phyloP scores from a whole-genome alignment of 2,329 filamentous ascomycete species.

The Pezicula radicicola region DNA sequence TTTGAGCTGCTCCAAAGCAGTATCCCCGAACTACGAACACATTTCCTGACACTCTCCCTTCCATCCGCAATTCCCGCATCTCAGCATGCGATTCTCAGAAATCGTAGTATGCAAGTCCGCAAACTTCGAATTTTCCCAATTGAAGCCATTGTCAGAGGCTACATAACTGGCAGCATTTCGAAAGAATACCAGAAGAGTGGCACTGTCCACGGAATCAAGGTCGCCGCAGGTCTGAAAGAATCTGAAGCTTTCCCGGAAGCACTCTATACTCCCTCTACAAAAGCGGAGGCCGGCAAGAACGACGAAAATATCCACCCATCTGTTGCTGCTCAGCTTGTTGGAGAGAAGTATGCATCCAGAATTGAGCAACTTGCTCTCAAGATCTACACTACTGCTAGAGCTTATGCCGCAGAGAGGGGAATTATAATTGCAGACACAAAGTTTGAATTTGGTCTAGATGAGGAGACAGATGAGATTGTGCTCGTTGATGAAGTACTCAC shows the following conservation, averaged over 20 bases:
- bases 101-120: slow-evolving; percentile 64
- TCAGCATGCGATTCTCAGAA: slow-evolving; percentile 40
- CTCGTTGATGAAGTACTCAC: slow-evolving; percentile 73
- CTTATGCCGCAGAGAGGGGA: slow-evolving; percentile 53
- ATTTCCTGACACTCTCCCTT: slow-evolving; percentile 58
- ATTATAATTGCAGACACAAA: slow-evolving; percentile 75
- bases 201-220: slow-evolving; percentile 62
- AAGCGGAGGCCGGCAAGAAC: slow-evolving; percentile 63
- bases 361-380: slow-evolving; percentile 57
- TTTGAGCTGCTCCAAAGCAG: slow-evolving; percentile 56
- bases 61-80: slow-evolving; percentile 43
- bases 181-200: slow-evolving; percentile 61
- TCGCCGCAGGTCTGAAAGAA: slow-evolving; percentile 56
- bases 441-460: slow-evolving; percentile 68
- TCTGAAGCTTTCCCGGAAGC: slow-evolving; percentile 58
- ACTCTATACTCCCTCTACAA: slow-evolving; percentile 66
- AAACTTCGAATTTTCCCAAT: slow-evolving; percentile 63
- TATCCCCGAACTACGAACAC: slow-evolving; percentile 57
- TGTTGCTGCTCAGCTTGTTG: slow-evolving; percentile 43
- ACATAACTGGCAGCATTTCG: slow-evolving; percentile 73
- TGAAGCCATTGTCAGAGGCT: slow-evolving; percentile 70
- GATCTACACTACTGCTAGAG: slow-evolving; percentile 55
- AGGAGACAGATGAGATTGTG: slow-evolving; percentile 58
- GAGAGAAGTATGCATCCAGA: slow-evolving; percentile 53
- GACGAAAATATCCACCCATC: slow-evolving; percentile 69